Evolutionary conservation across 2,329 filamentous ascomycete species (phyloP).

Genomic region (Aphanoascus verrucosus): DNA sequence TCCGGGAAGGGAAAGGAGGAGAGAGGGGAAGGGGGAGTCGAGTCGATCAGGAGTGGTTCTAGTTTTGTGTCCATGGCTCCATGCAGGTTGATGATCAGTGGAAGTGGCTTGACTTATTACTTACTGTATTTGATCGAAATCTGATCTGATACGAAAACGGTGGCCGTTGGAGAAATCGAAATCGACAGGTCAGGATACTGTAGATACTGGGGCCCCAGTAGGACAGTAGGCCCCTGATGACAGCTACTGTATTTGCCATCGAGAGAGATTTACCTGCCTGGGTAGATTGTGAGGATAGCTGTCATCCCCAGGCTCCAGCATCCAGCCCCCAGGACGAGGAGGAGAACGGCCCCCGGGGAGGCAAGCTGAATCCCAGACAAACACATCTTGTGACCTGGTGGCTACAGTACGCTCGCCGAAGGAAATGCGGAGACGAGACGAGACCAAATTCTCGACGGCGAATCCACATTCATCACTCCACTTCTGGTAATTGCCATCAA

Average conservation of each 20-base stretch:
- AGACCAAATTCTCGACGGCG: too few species aligned
- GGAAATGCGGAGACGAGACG: not conserved
- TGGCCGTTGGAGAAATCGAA: not conserved
- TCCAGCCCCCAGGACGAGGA: too few species aligned
- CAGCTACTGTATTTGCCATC: not conserved
- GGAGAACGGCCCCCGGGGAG: not conserved
- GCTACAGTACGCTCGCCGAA: too few species aligned
- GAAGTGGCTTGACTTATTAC: too few species aligned
- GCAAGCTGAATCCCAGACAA: not conserved
- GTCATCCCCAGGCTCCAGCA: not conserved
- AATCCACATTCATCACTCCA: not conserved
- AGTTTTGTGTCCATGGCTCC: not conserved
- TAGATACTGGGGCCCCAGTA: not conserved
- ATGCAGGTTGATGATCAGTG: not conserved
- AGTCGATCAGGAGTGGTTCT: not conserved
- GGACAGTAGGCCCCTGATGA: too few species aligned
- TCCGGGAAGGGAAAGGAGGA: too few species aligned
- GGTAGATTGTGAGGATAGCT: not conserved
- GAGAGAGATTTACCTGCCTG: not conserved
- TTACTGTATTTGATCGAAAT: not conserved
- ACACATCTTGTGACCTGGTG: not conserved
- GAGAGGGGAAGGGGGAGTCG: too few species aligned
- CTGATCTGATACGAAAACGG: slow-evolving; percentile 2
- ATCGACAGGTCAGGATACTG: too few species aligned
- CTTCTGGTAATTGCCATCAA: slow-evolving; percentile 1